Evolutionary conservation across 129 eudicot genomes (phyloP), one percentile per base, ranked within the genome.

Genomic region (Artemisia argyi): DNA sequence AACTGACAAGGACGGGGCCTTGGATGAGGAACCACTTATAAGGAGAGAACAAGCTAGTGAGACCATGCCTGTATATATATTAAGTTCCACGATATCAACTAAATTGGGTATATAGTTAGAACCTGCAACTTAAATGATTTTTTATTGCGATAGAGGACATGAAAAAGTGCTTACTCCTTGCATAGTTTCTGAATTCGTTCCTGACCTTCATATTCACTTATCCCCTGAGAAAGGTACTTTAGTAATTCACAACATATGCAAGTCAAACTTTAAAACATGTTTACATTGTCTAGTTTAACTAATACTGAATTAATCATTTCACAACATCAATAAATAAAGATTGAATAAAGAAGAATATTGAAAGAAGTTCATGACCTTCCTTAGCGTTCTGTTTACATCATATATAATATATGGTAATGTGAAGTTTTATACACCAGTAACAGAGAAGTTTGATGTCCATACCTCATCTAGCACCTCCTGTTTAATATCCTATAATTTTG

Each of bases 181-280:
- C 87, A 87, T 50, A 89, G 69, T 60, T 66, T 76, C 65, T 84
- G 65, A 90, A 85, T 89, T 55, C 58, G 74, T 19, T 61, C 76
- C 81, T 85, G 91, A 58, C 98, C 98, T 79, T 87, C 96, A 62
- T 82, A 76, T 7, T 89, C 90, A 58, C 87, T 81, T 95, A 89
- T 89, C 46, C 80, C 95, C 98, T 93, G 92, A 35, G 60, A 80
- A 68, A 62, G 73, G 46, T 2, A 51, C n/a, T 75, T 26, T 46
- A 16, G 39, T 16, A 65, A 42, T 16, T 53, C 53, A 39, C 46
- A 10, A 7, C 44, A 69, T 4, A 69, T 12, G 20, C 48, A 39
- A 52, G 54, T 32, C 55, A 69, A 20, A 47, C 20, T 30, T 60
- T 42, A 42, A 54, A 46, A 3, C 14, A 65, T 55, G 48, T 46